Conservation (phyloP, 2,329 filamentous ascomycete species). For the Didymella glomerata region DNA sequence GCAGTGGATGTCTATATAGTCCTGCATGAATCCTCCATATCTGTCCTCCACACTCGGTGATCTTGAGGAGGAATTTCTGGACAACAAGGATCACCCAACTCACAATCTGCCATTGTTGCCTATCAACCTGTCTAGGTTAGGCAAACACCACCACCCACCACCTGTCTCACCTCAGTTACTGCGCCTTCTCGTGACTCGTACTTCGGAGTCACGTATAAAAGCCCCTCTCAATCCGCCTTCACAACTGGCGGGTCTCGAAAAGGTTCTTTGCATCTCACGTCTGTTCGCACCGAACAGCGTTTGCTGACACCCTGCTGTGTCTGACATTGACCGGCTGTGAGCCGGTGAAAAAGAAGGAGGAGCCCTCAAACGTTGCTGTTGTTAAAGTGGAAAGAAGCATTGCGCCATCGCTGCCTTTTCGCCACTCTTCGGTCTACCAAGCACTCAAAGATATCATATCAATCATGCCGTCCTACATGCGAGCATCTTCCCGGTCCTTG, state of each 20-base stretch:
- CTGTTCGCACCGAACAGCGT: conserved; percentile 25
- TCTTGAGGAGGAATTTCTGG: conserved; percentile 33
- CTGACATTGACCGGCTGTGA: conserved; percentile 42
- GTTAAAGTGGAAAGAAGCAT: conserved; percentile 40
- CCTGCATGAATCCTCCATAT: conserved; percentile 14
- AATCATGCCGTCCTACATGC: conserved; percentile 49
- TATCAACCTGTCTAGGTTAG: conserved; percentile 28
- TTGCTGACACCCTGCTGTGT: conserved; percentile 32
- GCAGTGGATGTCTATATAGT: conserved; percentile 22
- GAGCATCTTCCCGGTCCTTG: conserved; percentile 40
- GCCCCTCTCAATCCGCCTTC: conserved; percentile 21
- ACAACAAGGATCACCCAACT: conserved; percentile 21
- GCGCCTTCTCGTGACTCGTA: conserved; percentile 45
- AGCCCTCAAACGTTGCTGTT: conserved; percentile 30
- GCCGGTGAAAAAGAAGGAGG: conserved; percentile 37
- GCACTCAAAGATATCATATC: conserved; percentile 36
- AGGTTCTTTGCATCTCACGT: conserved; percentile 26
- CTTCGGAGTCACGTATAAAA: conserved; percentile 47
- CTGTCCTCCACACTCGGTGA: conserved; percentile 23
- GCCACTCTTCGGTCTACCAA: conserved; percentile 31
- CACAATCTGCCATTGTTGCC: conserved; percentile 25
- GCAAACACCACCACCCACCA: conserved; percentile 41
- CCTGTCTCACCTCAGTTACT: conserved; percentile 41
- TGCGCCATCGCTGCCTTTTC: conserved; percentile 35
- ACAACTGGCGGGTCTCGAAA: conserved; percentile 34